Conservation (phyloP, 164 flowering plant species). For the Nymphaea colorata region DNA sequence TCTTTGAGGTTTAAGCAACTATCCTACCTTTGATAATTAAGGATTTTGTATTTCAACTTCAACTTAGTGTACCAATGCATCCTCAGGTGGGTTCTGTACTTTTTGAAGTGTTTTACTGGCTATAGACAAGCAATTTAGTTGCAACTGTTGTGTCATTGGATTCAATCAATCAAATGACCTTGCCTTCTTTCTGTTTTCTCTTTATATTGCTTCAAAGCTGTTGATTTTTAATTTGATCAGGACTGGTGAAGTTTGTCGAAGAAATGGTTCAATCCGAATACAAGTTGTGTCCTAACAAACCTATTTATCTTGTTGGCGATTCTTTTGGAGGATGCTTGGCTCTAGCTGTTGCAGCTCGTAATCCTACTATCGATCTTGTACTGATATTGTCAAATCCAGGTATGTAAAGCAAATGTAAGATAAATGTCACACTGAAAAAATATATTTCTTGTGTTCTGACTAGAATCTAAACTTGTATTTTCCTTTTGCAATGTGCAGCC, state of each 20-base stretch:
- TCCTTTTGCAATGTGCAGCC: conserved; percentile 24
- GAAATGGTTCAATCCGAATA: conserved; percentile 52
- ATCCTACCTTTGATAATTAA: too few relatives aligned
- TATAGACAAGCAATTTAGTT: not conserved
- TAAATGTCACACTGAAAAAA: not conserved
- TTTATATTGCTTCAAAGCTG: too few relatives aligned
- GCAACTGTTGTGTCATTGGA: not conserved
- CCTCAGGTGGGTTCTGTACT: too few relatives aligned
- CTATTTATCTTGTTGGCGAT: conserved; percentile 86
- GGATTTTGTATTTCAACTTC: too few relatives aligned
- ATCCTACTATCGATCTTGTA: conserved; percentile 71
- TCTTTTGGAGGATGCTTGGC: conserved; percentile 94
- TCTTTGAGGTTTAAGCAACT: too few relatives aligned
- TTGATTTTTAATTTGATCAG: conserved; percentile 15
- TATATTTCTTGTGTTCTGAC: not conserved
- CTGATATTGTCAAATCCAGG: conserved; percentile 84
- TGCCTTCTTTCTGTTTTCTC: not conserved
- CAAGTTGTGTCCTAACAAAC: conserved; percentile 50
- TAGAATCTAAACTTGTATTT: not conserved
- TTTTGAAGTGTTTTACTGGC: too few relatives aligned
- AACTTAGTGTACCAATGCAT: too few relatives aligned
- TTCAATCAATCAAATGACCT: not conserved
- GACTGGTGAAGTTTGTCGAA: conserved; percentile 54
- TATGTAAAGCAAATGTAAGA: conserved; percentile 10
- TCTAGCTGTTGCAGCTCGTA: conserved; percentile 87